Base-by-base conservation (phyloP, 495 filamentous ascomycete species). In the Xylaria flabelliformis region DNA sequence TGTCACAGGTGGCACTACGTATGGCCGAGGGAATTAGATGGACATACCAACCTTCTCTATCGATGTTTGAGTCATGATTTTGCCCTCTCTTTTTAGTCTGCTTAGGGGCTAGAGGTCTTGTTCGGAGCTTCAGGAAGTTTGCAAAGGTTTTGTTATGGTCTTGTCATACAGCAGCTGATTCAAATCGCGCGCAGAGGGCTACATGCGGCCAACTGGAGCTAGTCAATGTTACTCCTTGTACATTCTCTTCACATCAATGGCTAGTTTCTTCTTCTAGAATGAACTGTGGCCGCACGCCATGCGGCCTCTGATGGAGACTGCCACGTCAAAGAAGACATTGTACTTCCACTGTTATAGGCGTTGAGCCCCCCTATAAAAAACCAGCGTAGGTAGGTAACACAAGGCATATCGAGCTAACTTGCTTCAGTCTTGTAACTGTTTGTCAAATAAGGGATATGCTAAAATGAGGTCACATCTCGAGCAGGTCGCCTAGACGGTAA, bases 141-240 rank as follows among this genome's bases (percentile, higher is more conserved):
- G 70, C n/a, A 8, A 61, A 24, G 71, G 72, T 74, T 72, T 72
- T 69, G 63, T 71, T 70, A 74, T 46, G 62, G 65, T 29, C 41
- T 72, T 56, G 77, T 79, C 68, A 75, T 73, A 79, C 75, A 67
- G 56, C 75, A 77, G 72, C 71, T 76, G 62, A 75, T 71, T 74
- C 71, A 50, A 63, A 67, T 69, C 56, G 64, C 46, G 51, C 59
- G 50, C 59, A 61, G 69, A 71, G 58, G 69, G 69, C 69, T 50
- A 55, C 59, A 71, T 62, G 59, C 70, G 36, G 46, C 53, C 51
- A 72, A 50, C 24, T 29, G 51, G 58, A 36, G 41, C 21, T 66
- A 21, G 53, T 67, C 26, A 50, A 72, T 50, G 63, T 59, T 59
- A 59, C 51, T 56, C 19, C 41, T 50, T 63, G 29, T 41, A 9